A percentile compares a stretch with the other conserved stretches of the same genome.
Conservation (phyloP, 1,284 basidiomycete genomes). For the Rhodotorula sp. region DNA sequence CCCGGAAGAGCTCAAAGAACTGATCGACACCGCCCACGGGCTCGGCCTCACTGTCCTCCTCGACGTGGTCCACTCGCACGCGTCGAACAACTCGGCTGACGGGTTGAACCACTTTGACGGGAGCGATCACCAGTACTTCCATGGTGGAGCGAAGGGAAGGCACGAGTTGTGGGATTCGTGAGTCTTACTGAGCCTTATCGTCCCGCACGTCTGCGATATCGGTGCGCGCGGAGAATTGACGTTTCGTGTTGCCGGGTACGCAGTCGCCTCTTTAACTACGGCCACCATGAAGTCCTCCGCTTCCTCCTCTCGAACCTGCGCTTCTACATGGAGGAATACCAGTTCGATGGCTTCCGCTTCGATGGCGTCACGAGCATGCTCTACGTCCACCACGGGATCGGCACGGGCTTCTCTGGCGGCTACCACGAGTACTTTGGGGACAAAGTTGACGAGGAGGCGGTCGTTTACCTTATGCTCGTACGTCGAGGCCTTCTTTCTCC, state of each 20-base stretch:
- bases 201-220: neutral
- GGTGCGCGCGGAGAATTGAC: neutral
- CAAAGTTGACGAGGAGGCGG: conserved; percentile 78
- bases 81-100: conserved; percentile 95
- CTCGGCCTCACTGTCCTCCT: conserved; percentile 90
- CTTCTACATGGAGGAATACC: conserved; percentile 92
- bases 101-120: conserved; percentile 96
- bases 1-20: conserved; percentile 92
- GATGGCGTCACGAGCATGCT: conserved; percentile 99
- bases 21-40: conserved; percentile 90
- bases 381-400: conserved; percentile 96
- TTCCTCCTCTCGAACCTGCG: conserved; percentile 93
- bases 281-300: conserved; percentile 85
- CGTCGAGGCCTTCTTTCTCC: conserved; percentile 48
- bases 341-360: conserved; percentile 96
- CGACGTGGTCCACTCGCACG: conserved; percentile 96
- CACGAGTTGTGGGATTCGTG: conserved; percentile 91
- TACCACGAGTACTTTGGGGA: conserved; percentile 98
- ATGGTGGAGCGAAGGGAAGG: conserved; percentile 81
- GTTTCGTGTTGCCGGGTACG: neutral
- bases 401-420: conserved; percentile 92
- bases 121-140: conserved; percentile 94
- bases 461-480: conserved; percentile 95
- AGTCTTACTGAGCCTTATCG: conserved; percentile 17
- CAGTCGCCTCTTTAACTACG: conserved; percentile 91